A percentile compares a stretch with the other conserved stretches of the same genome.
Evolutionary conservation across 495 filamentous ascomycete species (phyloP).

Genomic region (Penicillium paxilli): DNA sequence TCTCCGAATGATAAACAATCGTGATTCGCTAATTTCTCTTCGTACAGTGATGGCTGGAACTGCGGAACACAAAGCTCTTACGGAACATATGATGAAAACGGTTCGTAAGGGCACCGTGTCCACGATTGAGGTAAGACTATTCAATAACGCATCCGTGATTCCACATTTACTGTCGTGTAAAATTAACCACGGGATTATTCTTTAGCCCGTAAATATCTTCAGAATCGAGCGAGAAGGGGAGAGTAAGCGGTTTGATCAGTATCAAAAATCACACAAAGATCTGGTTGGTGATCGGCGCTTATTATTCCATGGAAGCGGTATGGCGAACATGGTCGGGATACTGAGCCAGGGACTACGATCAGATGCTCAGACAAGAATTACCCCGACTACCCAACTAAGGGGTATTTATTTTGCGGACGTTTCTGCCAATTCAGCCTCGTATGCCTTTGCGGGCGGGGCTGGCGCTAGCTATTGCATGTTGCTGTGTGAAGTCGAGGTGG

Average conservation of each 20-base stretch:
- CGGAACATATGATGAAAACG: not conserved
- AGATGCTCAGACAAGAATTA: not conserved
- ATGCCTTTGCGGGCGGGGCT: not conserved
- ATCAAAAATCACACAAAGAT: slow-evolving; percentile 1
- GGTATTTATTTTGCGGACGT: slow-evolving; percentile 18
- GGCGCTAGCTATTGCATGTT: not conserved
- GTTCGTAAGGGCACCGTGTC: too few relatives aligned
- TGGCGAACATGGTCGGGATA: slow-evolving; percentile 72
- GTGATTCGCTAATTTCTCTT: not conserved
- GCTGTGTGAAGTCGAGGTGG: not conserved
- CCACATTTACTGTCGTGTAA: too few relatives aligned
- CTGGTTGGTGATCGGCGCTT: slow-evolving; percentile 53
- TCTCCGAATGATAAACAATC: too few relatives aligned
- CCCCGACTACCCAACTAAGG: not conserved
- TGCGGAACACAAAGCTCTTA: not conserved
- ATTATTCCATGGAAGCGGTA: slow-evolving; percentile 71
- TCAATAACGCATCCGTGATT: too few relatives aligned
- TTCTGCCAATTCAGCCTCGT: slow-evolving; percentile 11
- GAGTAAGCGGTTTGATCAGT: slow-evolving; percentile 55
- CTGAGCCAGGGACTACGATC: slow-evolving; percentile 68
- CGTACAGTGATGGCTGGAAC: not conserved
- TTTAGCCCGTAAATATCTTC: slow-evolving; percentile 62
- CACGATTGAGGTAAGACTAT: too few relatives aligned
- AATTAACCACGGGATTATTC: too few relatives aligned
- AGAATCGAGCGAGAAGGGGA: slow-evolving; percentile 70